A percentile compares a stretch with the other conserved stretches of the same genome.
Evolutionary conservation across 805 yeast species (phyloP).

Genomic region (Barnettozyma siamensis): DNA sequence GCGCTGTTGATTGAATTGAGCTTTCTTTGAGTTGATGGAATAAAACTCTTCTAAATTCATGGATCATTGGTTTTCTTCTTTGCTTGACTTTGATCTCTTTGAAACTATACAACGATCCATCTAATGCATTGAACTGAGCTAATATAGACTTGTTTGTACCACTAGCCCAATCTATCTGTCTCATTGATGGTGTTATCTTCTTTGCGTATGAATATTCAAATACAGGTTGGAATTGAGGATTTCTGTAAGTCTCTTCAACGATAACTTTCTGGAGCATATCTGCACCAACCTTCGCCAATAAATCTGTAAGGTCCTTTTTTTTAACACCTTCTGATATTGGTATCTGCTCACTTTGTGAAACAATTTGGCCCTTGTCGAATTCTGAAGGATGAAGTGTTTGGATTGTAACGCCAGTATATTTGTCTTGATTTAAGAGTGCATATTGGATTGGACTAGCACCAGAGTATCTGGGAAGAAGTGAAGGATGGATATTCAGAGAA

Average conservation of each 20-base stretch:
- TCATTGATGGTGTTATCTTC: slow-evolving; percentile 41
- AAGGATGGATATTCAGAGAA: slow-evolving; percentile 91
- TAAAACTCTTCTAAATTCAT: slow-evolving; percentile 40
- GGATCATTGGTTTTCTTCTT: slow-evolving; percentile 22
- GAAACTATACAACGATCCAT: slow-evolving; percentile 48
- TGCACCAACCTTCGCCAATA: slow-evolving; percentile 60
- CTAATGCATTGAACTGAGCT: slow-evolving; percentile 41
- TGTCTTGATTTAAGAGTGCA: slow-evolving; percentile 61
- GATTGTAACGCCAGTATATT: slow-evolving; percentile 72
- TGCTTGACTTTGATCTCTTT: slow-evolving; percentile 33
- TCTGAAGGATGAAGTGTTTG: slow-evolving; percentile 86
- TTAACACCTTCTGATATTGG: slow-evolving; percentile 40
- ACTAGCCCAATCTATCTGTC: slow-evolving; percentile 43
- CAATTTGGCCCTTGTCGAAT: slow-evolving; percentile 74
- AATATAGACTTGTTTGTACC: slow-evolving; percentile 32
- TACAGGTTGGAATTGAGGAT: slow-evolving; percentile 17
- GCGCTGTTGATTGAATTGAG: neutral
- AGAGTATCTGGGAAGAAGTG: slow-evolving; percentile 70
- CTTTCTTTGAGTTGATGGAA: slow-evolving; percentile 33
- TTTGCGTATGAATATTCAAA: slow-evolving; percentile 49
- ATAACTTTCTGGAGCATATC: slow-evolving; percentile 45
- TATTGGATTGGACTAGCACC: slow-evolving; percentile 91
- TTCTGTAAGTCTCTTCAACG: slow-evolving; percentile 23
- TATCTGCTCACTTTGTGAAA: slow-evolving; percentile 49
- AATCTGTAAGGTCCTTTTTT: slow-evolving; percentile 37